phyloP scores from a whole-genome alignment of 2,329 filamentous ascomycete genomes.

The Colletotrichum salicis region DNA sequence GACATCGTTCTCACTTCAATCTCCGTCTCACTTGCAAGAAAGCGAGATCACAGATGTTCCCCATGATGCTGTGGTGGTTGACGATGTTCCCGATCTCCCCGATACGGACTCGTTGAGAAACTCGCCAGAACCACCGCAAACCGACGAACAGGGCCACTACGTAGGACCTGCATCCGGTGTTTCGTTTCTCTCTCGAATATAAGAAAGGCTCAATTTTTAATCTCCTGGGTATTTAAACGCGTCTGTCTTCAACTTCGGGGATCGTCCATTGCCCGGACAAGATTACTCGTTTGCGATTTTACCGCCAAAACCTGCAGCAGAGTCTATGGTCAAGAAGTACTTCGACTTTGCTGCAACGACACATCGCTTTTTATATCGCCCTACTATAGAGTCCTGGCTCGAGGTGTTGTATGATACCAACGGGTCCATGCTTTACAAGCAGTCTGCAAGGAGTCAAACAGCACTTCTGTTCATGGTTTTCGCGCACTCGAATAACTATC shows the following conservation, averaged over 20 bases:
- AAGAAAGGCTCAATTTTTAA: constrained; percentile 54
- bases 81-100: not conserved
- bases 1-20: no score
- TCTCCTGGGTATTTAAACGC: constrained; percentile 50
- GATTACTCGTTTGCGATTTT: constrained; percentile 51
- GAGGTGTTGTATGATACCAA: constrained; percentile 51
- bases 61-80: not conserved
- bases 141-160: constrained; percentile 45
- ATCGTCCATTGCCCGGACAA: constrained; percentile 56
- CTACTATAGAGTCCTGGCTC: constrained; percentile 59
- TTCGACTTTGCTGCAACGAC: constrained; percentile 68
- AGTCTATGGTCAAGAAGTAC: constrained; percentile 57
- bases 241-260: constrained; percentile 60
- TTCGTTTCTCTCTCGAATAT: constrained; percentile 40
- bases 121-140: constrained; percentile 44
- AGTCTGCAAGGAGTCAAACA: constrained; percentile 43
- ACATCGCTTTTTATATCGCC: constrained; percentile 64
- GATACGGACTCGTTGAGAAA: not conserved
- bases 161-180: constrained; percentile 45
- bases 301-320: constrained; percentile 48
- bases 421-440: constrained; percentile 41
- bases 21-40: no score
- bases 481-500: constrained; percentile 58
- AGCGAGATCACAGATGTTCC: no score
- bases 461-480: constrained; percentile 63